phyloP scores from a whole-genome alignment of 2,329 filamentous ascomycete species.

The Colletotrichum liriopes region DNA sequence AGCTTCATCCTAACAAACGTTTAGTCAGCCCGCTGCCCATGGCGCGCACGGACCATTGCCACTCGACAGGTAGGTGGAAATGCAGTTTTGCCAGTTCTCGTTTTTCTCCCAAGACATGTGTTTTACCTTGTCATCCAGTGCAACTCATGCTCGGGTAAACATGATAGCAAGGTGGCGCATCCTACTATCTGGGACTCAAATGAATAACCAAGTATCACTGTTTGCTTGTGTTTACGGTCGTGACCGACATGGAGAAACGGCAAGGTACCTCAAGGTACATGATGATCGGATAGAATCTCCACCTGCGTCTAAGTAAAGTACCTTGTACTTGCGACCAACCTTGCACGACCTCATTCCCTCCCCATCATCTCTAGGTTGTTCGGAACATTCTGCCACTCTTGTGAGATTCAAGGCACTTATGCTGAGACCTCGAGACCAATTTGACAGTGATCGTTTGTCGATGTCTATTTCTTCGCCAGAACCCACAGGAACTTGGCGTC shows the following conservation, averaged over 20 bases:
- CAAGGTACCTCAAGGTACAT: not conserved
- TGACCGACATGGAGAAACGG: not conserved
- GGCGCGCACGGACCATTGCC: constrained; percentile 19
- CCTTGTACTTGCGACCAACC: not conserved
- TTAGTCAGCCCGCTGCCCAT: constrained; percentile 31
- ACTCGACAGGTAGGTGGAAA: not conserved
- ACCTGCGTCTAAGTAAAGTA: not conserved
- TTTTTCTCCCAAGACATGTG: not conserved
- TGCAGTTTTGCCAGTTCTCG: not conserved
- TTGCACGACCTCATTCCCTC: not conserved
- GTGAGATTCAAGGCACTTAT: not conserved
- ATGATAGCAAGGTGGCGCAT: not conserved
- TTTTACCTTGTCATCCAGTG: not conserved
- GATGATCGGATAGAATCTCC: not conserved
- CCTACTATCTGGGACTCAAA: not conserved
- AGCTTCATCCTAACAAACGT: constrained; percentile 39
- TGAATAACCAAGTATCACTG: no score
- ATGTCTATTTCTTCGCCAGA: constrained; percentile 51
- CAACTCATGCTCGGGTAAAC: no score
- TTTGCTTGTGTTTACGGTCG: not conserved
- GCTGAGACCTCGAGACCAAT: not conserved
- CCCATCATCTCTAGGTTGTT: not conserved
- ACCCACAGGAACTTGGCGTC: constrained; percentile 59
- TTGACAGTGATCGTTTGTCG: not conserved
- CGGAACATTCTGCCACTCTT: not conserved